A percentile compares a stretch with the other conserved stretches of the same genome.
These are phyloP conservation scores for Xylariaceae sp. DNA, from an alignment of 2,329 filamentous ascomycete species.

Conservation along the genomic window DNA sequence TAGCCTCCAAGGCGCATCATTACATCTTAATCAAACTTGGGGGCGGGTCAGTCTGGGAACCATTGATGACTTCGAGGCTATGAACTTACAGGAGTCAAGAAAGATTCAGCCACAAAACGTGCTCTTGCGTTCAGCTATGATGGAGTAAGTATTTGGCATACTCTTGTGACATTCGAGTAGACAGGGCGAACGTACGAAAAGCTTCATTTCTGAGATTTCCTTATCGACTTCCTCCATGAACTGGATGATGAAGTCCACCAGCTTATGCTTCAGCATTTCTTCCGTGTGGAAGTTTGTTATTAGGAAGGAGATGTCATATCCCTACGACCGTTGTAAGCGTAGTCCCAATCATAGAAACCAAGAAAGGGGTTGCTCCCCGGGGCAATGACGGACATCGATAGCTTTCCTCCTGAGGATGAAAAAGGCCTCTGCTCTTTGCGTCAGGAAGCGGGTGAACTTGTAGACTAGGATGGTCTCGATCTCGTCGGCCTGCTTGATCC, in stretches of 20 bases:
- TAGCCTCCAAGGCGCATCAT: conserved; percentile 4
- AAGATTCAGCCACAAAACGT: conserved; percentile 96
- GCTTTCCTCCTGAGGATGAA: conserved; percentile 94
- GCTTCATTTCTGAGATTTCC: conserved; percentile 99
- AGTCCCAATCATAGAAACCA: not conserved
- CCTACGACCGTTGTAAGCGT: conserved; percentile 44
- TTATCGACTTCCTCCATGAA: conserved; percentile 99
- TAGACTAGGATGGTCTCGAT: conserved; percentile 97
- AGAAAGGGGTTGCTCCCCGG: not conserved
- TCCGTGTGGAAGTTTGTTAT: conserved; percentile 99
- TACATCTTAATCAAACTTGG: conserved; percentile 15
- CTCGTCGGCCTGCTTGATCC: conserved; percentile 99
- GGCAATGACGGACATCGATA: conserved; percentile 62
- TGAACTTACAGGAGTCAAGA: conserved; percentile 78
- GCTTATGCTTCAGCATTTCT: conserved; percentile 97
- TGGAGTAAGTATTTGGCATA: conserved; percentile 25
- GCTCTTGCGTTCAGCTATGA: conserved; percentile 85
- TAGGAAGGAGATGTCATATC: conserved; percentile 97
- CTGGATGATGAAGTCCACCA: conserved; percentile 98
- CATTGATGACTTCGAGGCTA: not conserved
- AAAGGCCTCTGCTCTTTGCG: conserved; percentile 92
- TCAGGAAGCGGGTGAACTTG: conserved; percentile 96
- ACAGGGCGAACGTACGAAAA: conserved; percentile 68
- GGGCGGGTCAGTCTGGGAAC: conserved; percentile 3
- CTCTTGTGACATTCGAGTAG: not conserved